Percentiles rank a stretch among this genome's conserved stretches.
These are phyloP conservation scores for Boletus reticulatus DNA, from an alignment of 768 basidiomycete species.

Conservation along the genomic window DNA sequence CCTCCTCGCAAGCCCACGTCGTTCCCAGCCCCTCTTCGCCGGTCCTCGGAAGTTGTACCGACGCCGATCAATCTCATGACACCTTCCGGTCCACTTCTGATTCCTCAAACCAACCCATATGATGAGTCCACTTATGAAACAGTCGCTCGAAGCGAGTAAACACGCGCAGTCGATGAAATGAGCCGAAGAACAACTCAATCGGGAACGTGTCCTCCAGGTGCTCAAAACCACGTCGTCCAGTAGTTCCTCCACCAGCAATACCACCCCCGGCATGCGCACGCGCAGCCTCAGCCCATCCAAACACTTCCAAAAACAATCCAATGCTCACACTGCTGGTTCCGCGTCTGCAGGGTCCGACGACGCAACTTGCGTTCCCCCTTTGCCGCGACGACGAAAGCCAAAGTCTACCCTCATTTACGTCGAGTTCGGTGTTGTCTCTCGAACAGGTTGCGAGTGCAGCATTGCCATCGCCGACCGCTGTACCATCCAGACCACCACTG, in stretches of 20 bases:
- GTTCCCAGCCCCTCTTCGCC: conserved; percentile 17
- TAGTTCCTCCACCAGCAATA: conserved; percentile 11
- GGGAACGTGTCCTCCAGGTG: conserved; percentile 68
- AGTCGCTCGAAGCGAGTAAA: conserved; percentile 72
- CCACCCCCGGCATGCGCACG: conserved; percentile 11
- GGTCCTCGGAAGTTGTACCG: conserved; percentile 17
- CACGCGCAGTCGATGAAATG: conserved; percentile 68
- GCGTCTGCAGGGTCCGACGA: conserved; percentile 21
- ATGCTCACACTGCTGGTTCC: neutral
- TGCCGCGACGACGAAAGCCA: conserved; percentile 37
- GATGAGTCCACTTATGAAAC: conserved; percentile 66
- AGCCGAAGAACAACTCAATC: conserved; percentile 64
- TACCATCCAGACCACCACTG: conserved; percentile 21
- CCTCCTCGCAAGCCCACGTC: conserved; percentile 37
- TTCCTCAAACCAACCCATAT: conserved; percentile 41
- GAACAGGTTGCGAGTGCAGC: no score
- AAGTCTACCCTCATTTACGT: no score
- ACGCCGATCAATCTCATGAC: neutral
- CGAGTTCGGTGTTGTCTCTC: no score
- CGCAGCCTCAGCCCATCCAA: conserved; percentile 34
- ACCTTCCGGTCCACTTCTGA: conserved; percentile 16
- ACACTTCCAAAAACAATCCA: neutral
- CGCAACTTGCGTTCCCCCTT: conserved; percentile 25
- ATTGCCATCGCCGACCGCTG: no score
- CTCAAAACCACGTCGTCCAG: conserved; percentile 57